A percentile compares a stretch with the other conserved stretches of the same genome.
These are phyloP conservation scores for Cardiospermum halicacabum DNA, from an alignment of 345 rosid species.

Conservation along the genomic window DNA sequence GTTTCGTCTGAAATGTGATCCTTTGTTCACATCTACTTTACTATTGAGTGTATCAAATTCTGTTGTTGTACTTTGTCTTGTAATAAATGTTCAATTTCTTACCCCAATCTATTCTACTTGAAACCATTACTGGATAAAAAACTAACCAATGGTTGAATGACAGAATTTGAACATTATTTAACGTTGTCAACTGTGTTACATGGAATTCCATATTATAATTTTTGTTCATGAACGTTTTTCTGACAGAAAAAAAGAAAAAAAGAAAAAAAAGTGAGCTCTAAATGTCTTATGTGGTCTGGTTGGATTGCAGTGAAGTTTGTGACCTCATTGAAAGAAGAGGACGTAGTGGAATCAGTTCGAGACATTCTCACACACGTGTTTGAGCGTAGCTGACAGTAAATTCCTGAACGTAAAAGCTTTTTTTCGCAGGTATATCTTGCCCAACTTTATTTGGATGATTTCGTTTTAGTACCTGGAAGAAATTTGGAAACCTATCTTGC, in stretches of 20 bases:
- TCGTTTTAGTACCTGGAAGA: neutral
- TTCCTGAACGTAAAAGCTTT: slow-evolving; percentile 1
- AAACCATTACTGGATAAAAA: neutral
- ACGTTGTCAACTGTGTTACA: neutral
- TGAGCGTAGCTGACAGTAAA: slow-evolving; percentile 18
- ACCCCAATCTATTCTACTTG: neutral
- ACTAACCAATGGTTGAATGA: neutral
- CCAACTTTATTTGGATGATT: neutral
- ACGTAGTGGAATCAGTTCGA: slow-evolving; percentile 39
- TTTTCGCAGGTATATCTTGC: slow-evolving; percentile 1
- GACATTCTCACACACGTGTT: slow-evolving; percentile 63
- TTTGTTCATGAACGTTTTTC: neutral
- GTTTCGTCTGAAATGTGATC: slow-evolving; percentile 9
- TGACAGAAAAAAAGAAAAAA: no score
- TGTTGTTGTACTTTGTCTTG: slow-evolving; percentile 9
- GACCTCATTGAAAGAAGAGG: slow-evolving; percentile 53
- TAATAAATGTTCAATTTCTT: neutral
- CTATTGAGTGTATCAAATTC: neutral
- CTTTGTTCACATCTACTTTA: slow-evolving; percentile 10
- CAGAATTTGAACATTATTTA: neutral
- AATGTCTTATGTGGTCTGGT: slow-evolving; percentile 7
- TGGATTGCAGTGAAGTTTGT: slow-evolving; percentile 57
- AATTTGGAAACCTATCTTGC: neutral
- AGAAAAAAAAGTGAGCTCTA: slow-evolving; percentile 7
- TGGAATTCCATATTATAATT: neutral